phyloP scores from a whole-genome alignment of 495 filamentous ascomycete genomes.

The Hypoxylon lenormandii region DNA sequence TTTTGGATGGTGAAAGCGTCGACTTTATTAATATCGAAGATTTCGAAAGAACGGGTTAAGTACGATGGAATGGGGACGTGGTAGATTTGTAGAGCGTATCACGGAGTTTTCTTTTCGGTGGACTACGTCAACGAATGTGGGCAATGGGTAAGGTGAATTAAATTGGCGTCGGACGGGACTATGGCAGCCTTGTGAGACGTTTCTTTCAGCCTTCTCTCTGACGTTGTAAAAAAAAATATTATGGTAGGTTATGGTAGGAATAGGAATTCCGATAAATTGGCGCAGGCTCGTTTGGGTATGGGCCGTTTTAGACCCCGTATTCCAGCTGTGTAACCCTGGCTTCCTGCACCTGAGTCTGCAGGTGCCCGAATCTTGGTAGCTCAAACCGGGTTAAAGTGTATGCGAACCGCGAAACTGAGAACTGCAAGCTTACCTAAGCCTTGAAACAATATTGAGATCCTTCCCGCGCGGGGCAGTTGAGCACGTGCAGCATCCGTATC shows the following conservation, averaged over 20 bases:
- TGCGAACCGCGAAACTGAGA: conserved; percentile 10
- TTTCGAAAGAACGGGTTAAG: not conserved
- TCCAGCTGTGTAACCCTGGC: conserved; percentile 2
- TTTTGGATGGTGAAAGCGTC: conserved; percentile 32
- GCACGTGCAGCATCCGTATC: conserved; percentile 41
- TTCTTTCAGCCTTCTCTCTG: conserved; percentile 44
- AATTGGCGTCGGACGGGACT: conserved; percentile 4
- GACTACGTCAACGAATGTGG: not conserved
- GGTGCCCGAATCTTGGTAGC: not conserved
- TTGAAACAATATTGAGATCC: not conserved
- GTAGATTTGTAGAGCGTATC: not conserved
- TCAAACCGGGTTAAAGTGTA: conserved; percentile 7
- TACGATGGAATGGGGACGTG: not conserved
- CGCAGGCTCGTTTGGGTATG: conserved; percentile 26
- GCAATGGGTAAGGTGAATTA: conserved; percentile 17
- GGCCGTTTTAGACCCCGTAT: not conserved
- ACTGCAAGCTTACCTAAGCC: conserved; percentile 4
- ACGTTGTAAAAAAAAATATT: conserved; percentile 38
- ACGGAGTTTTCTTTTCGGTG: conserved; percentile 1
- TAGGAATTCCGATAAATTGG: conserved; percentile 5
- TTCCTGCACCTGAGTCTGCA: conserved; percentile 16
- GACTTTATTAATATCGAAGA: conserved; percentile 4
- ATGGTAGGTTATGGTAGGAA: too few species aligned
- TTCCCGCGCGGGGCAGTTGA: conserved; percentile 36
- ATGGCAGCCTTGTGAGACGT: conserved; percentile 27